phyloP scores from a whole-genome alignment of 2,329 filamentous ascomycete species.

The Periconia sp. region DNA sequence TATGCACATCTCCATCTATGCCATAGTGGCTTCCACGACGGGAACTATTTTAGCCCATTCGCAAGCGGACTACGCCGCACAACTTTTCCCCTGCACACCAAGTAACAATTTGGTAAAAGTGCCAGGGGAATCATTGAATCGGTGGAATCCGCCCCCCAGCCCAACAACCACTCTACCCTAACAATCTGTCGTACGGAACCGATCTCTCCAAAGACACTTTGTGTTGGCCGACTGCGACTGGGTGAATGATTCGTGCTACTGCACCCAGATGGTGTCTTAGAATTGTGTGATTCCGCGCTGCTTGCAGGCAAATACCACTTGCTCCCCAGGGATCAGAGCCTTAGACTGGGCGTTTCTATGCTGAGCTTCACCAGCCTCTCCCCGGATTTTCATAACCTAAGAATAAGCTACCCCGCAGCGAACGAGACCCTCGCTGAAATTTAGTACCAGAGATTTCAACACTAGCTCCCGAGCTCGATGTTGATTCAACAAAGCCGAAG shows the following conservation, averaged over 20 bases:
- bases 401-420: slow-evolving; percentile 42
- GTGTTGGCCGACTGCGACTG: too few species aligned
- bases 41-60: slow-evolving; percentile 40
- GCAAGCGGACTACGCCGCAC: slow-evolving; percentile 27
- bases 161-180: too few species aligned
- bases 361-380: too few species aligned
- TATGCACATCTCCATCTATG: slow-evolving; percentile 33
- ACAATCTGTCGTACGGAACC: too few species aligned
- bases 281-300: neutral
- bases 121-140: neutral
- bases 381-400: slow-evolving; percentile 36
- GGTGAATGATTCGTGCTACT: too few species aligned
- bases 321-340: slow-evolving; percentile 1
- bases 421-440: slow-evolving; percentile 17
- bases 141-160: slow-evolving; percentile 1
- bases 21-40: slow-evolving; percentile 24
- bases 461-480: slow-evolving; percentile 8
- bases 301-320: neutral
- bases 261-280: too few species aligned
- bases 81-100: slow-evolving; percentile 6
- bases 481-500: neutral
- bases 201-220: too few species aligned
- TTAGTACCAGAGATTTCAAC: slow-evolving; percentile 2
- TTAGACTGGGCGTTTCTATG: too few species aligned
- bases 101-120: slow-evolving; percentile 4